phyloP scores from a whole-genome alignment of 2,329 filamentous ascomycete species.

The Cryphonectria naterciae region DNA sequence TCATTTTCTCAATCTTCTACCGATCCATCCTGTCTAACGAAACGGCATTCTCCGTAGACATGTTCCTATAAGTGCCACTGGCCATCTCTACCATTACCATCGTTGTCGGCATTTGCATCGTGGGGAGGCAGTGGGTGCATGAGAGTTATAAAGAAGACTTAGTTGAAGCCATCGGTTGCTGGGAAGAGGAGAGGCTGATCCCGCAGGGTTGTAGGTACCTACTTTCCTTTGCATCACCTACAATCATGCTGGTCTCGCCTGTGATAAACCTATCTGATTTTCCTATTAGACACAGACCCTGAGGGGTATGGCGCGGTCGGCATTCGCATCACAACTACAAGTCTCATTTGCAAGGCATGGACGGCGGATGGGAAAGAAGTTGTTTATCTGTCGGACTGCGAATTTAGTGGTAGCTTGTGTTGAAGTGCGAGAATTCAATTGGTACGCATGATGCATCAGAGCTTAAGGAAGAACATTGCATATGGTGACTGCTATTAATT shows the following conservation, averaged over 20 bases:
- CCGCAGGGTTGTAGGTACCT: not conserved
- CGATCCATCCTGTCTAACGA: not conserved
- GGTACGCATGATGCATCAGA: not conserved
- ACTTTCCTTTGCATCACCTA: not conserved
- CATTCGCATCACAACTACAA: not conserved
- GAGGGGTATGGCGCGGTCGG: constrained; percentile 1
- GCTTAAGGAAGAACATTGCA: not conserved
- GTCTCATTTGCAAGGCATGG: not conserved
- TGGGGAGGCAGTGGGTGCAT: not conserved
- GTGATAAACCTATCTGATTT: not conserved
- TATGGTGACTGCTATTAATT: no score
- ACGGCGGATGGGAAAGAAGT: not conserved
- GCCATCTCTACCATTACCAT: not conserved
- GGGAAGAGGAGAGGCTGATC: not conserved
- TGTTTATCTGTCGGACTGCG: not conserved
- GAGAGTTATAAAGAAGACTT: no score
- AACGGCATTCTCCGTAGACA: not conserved
- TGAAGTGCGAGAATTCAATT: no score
- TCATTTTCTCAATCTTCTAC: not conserved
- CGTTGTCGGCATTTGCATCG: not conserved
- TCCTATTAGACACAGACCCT: not conserved
- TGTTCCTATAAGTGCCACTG: not conserved
- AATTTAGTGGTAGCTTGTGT: not conserved
- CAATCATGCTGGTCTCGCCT: not conserved
- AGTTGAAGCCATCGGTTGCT: not conserved